Evolutionary conservation across 192 early-diverging fungal species (phyloP).

Genomic region (Coemansia sp.): DNA sequence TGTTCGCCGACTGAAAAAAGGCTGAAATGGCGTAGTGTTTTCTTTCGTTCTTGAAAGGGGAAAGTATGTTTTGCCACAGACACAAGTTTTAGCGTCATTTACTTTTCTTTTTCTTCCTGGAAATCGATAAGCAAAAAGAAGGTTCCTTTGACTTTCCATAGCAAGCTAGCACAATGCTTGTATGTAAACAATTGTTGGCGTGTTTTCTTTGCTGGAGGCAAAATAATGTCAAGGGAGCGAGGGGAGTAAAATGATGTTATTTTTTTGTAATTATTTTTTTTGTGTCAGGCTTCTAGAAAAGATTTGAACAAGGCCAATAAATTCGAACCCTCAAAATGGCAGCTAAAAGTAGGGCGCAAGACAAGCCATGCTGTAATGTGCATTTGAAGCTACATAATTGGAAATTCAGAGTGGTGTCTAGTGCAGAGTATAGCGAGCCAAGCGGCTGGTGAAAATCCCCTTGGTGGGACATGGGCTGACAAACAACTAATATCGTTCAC

Average conservation of each 20-base stretch:
- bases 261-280: background rate
- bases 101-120: background rate
- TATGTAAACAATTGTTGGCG: background rate
- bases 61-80: background rate
- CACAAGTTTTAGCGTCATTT: background rate
- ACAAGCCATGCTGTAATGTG: too few relatives aligned
- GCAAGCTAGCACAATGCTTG: background rate
- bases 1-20: background rate
- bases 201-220: background rate
- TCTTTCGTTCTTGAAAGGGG: background rate
- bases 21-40: background rate
- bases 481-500: background rate
- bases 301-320: background rate
- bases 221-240: background rate
- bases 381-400: background rate
- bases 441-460: background rate
- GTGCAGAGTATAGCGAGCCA: background rate
- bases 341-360: background rate
- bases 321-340: background rate
- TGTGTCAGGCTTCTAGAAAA: background rate
- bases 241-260: background rate
- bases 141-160: background rate
- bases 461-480: too few relatives aligned
- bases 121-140: constrained; percentile 1
- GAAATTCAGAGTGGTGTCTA: background rate